Base-by-base conservation (phyloP, 163 green algal species). In the Trebouxia gelatinosa region DNA sequence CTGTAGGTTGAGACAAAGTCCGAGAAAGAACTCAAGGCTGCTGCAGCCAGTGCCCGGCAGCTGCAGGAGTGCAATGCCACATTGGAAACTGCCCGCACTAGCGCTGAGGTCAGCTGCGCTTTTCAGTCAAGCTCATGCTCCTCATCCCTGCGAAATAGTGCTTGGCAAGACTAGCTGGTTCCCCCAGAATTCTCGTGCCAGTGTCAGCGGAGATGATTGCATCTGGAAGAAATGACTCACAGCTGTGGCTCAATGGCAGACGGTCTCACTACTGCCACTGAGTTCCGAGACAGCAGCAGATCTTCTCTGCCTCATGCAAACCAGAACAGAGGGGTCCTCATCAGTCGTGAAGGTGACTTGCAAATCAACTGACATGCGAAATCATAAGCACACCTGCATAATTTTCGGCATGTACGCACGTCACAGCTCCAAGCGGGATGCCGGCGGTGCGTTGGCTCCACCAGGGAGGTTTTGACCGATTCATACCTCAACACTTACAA, bases 61-160 rank as follows among this genome's bases (percentile, higher is more conserved):
- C n/a, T n/a, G n/a, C n/a, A n/a, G n/a, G n/a, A n/a, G n/a, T n/a
- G n/a, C n/a, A n/a, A n/a, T n/a, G n/a, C n/a, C n/a, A n/a, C n/a
- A n/a, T n/a, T n/a, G n/a, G n/a, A n/a, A n/a, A n/a, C n/a, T n/a
- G n/a, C n/a, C n/a, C n/a, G n/a, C n/a, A n/a, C n/a, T n/a, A n/a
- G n/a, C n/a, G n/a, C n/a, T n/a, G n/a, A n/a, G n/a, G n/a, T n/a
- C n/a, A n/a, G n/a, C n/a, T n/a, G n/a, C n/a, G n/a, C n/a, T n/a
- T n/a, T n/a, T n/a, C n/a, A 90, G 23, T 81, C 80, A 0, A 87
- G 80, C 17, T 90, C 84, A 71, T 85, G 89, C 81, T 91, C 87
- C 62, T 93, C 87, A 67, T 90, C 88, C 28, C 87, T 92, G 85
- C 28, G 46, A 2, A 70, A 28, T 5, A 39, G 11, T 1, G 16